Percentiles rank a stretch among this genome's conserved stretches.
These are phyloP conservation scores for Nothophaeocryptopus gaeumannii DNA, from an alignment of 2,329 filamentous ascomycete genomes.

Conservation along the genomic window DNA sequence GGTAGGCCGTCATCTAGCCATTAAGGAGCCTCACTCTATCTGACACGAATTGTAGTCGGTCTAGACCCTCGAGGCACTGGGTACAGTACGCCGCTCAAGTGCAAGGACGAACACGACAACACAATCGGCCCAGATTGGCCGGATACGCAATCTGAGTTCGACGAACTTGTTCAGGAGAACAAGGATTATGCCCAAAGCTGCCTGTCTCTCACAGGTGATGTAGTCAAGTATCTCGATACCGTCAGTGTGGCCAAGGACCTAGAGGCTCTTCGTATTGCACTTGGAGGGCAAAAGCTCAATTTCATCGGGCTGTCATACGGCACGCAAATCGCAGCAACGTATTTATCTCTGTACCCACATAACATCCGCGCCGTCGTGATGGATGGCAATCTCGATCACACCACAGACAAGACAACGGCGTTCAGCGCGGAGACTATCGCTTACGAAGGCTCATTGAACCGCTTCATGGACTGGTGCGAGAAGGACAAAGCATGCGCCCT, in stretches of 20 bases:
- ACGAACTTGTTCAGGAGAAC: slow-evolving; percentile 41
- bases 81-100: background rate
- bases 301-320: slow-evolving; percentile 48
- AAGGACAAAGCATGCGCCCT: slow-evolving; percentile 33
- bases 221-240: slow-evolving; percentile 46
- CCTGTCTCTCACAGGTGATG: slow-evolving; percentile 37
- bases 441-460: slow-evolving; percentile 38
- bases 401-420: slow-evolving; percentile 36
- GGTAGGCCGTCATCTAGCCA: no score
- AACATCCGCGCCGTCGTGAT: slow-evolving; percentile 30
- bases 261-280: slow-evolving; percentile 36
- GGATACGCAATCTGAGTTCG: slow-evolving; percentile 38
- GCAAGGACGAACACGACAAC: background rate
- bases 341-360: slow-evolving; percentile 46
- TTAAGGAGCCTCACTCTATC: no score
- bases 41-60: background rate
- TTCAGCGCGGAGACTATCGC: slow-evolving; percentile 38
- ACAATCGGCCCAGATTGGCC: slow-evolving; percentile 30
- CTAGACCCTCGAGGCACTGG: slow-evolving; percentile 4
- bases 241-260: slow-evolving; percentile 37
- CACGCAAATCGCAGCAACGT: slow-evolving; percentile 44
- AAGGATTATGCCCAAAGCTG: slow-evolving; percentile 42
- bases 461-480: slow-evolving; percentile 42
- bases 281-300: slow-evolving; percentile 39
- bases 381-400: slow-evolving; percentile 48